These are phyloP conservation scores for Ophiognomonia clavigignenti-juglandacearum DNA, from an alignment of 2,329 filamentous ascomycete species.

Conservation along the genomic window DNA sequence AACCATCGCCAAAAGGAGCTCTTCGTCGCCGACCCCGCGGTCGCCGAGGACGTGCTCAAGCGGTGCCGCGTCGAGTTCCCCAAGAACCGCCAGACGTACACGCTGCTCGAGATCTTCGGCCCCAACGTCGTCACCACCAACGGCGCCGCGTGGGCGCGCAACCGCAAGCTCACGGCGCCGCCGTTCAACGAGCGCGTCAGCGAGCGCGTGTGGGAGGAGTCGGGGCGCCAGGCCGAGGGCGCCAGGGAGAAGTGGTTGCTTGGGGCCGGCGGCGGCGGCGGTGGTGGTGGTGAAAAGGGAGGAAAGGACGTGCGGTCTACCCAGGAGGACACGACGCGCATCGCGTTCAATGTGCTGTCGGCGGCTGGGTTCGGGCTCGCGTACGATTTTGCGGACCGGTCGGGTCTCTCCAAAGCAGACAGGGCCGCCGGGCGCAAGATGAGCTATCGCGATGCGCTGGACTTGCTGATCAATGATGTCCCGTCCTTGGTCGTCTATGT, in stretches of 20 bases:
- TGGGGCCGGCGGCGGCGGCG: too few species aligned
- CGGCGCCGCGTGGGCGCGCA: slow-evolving; percentile 1
- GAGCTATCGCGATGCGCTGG: neutral
- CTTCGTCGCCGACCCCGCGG: neutral
- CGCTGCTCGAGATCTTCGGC: slow-evolving; percentile 1
- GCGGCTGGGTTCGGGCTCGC: neutral
- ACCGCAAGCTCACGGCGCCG: neutral
- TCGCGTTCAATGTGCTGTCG: slow-evolving; percentile 4
- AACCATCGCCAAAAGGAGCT: neutral
- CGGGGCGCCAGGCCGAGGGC: neutral
- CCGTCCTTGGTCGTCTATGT: neutral
- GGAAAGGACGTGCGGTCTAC: neutral
- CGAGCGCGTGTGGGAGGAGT: slow-evolving; percentile 4
- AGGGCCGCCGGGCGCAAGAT: neutral
- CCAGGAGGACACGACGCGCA: neutral
- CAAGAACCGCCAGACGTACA: neutral
- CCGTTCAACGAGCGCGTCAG: slow-evolving; percentile 6
- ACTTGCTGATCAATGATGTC: neutral
- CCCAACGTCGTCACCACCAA: slow-evolving; percentile 4
- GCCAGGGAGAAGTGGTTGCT: neutral
- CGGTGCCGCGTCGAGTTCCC: neutral
- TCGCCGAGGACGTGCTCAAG: neutral
- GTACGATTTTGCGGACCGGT: neutral
- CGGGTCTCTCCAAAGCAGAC: neutral
- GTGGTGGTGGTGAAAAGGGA: too few species aligned